Evolutionary conservation across 305 asterid species (phyloP).

Genomic region (Solanum hybrid): DNA sequence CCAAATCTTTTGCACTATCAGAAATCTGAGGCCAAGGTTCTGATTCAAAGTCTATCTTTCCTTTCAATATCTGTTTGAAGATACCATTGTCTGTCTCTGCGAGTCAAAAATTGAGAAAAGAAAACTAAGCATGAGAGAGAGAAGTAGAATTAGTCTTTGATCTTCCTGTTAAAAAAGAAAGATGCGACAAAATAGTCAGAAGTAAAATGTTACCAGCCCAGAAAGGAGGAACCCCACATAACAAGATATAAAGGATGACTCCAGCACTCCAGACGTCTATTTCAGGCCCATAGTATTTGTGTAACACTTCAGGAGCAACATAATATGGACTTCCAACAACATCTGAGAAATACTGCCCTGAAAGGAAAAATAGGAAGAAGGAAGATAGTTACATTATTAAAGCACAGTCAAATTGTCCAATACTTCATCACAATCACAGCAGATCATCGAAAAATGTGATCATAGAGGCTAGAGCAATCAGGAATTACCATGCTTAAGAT

Average conservation of each 20-base stretch:
- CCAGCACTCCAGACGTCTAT: conserved; percentile 94
- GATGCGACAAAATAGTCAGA: not conserved
- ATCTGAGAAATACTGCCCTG: conserved; percentile 74
- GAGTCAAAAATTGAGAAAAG: conserved; percentile 1
- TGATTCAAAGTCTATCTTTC: conserved; percentile 44
- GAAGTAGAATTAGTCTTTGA: not conserved
- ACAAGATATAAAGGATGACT: conserved; percentile 69
- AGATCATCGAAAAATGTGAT: not conserved
- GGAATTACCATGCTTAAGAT: not conserved
- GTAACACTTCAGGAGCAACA: conserved; percentile 88
- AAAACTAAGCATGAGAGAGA: not conserved
- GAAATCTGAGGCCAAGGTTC: conserved; percentile 42
- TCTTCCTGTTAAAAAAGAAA: not conserved
- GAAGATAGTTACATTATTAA: not conserved
- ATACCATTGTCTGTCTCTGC: conserved; percentile 83
- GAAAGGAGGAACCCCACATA: conserved; percentile 83
- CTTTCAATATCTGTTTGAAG: conserved; percentile 74
- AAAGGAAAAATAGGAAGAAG: not conserved
- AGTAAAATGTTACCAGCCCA: conserved; percentile 58
- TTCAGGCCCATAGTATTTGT: conserved; percentile 70
- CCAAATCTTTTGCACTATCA: conserved; percentile 36
- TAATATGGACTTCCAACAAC: conserved; percentile 94
- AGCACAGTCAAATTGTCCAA: not conserved
- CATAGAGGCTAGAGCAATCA: not conserved
- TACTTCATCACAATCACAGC: not conserved